Percentiles rank a stretch among this genome's conserved stretches.
These are phyloP conservation scores for Incumbomyces delicatus DNA, from an alignment of 2,329 filamentous ascomycete species.

Conservation along the genomic window DNA sequence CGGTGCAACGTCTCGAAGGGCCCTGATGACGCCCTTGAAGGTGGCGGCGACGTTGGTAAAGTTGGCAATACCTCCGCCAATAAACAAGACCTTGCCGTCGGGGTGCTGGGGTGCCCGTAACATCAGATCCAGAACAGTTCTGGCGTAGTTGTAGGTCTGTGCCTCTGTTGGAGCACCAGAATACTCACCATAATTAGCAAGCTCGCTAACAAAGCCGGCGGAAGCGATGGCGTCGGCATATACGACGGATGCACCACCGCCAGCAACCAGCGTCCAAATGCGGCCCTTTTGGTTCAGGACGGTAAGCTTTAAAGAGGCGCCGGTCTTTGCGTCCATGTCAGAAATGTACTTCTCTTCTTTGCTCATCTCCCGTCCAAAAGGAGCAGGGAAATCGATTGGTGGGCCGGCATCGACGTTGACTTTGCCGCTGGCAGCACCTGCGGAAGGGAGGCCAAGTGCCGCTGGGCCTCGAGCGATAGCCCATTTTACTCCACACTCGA, in stretches of 20 bases:
- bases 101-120: conserved; percentile 74
- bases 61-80: conserved; percentile 99
- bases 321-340: conserved; percentile 97
- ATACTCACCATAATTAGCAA: conserved; percentile 99
- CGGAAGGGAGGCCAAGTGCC: conserved; percentile 70
- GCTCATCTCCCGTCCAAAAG: conserved; percentile 94
- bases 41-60: conserved; percentile 99
- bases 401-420: conserved; percentile 92
- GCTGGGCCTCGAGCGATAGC: conserved; percentile 85
- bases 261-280: conserved; percentile 96
- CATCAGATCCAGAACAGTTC: conserved; percentile 94
- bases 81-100: conserved; percentile 97
- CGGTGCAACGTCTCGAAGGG: conserved; percentile 78
- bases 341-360: conserved; percentile 99
- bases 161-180: conserved; percentile 97
- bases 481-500: conserved; percentile 99
- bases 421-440: conserved; percentile 57
- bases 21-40: conserved; percentile 99
- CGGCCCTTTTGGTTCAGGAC: conserved; percentile 85
- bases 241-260: conserved; percentile 98
- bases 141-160: conserved; percentile 98
- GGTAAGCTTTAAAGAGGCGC: conserved; percentile 96
- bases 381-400: conserved; percentile 97
- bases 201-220: conserved; percentile 84
- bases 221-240: conserved; percentile 98